Conservation (phyloP, 176 grass and related monocot genomes). For the Ananas comosus region DNA sequence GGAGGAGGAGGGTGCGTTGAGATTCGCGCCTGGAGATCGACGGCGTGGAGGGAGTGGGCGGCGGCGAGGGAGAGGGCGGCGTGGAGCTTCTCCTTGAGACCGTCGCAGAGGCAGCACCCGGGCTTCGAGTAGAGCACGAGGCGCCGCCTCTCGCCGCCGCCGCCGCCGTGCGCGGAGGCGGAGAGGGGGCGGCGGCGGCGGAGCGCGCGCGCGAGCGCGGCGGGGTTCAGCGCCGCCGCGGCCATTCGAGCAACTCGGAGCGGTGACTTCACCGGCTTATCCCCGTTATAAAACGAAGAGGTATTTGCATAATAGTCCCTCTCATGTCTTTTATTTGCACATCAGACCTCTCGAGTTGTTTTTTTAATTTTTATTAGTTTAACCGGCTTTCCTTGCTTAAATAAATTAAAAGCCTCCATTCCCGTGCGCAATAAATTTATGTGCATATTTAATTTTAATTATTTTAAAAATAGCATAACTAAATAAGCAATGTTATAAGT, state of each 20-base stretch:
- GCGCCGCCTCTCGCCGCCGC: conserved; percentile 23
- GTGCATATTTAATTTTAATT: no score
- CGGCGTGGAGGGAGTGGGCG: conserved; percentile 40
- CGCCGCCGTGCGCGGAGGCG: conserved; percentile 15
- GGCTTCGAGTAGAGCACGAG: conserved; percentile 77
- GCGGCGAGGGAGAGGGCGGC: conserved; percentile 52
- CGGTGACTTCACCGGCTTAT: no score
- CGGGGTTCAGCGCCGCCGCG: conserved; percentile 20
- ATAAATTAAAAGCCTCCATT: no score
- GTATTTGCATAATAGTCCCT: no score
- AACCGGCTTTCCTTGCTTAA: no score
- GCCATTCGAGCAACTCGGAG: conserved; percentile 1
- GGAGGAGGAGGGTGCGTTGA: not conserved
- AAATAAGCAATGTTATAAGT: no score
- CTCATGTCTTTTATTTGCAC: no score
- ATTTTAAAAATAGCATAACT: no score
- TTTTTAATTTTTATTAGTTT: no score
- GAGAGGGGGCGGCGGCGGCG: conserved; percentile 23
- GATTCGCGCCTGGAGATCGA: conserved; percentile 58
- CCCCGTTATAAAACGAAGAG: no score
- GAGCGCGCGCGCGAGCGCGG: conserved; percentile 11
- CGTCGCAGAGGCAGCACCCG: conserved; percentile 90
- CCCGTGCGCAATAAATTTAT: no score
- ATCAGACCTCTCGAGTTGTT: no score
- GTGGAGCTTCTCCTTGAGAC: conserved; percentile 84